Base-by-base conservation (phyloP, 805 yeast species). In the Cyberlindnera suaveolens region DNA sequence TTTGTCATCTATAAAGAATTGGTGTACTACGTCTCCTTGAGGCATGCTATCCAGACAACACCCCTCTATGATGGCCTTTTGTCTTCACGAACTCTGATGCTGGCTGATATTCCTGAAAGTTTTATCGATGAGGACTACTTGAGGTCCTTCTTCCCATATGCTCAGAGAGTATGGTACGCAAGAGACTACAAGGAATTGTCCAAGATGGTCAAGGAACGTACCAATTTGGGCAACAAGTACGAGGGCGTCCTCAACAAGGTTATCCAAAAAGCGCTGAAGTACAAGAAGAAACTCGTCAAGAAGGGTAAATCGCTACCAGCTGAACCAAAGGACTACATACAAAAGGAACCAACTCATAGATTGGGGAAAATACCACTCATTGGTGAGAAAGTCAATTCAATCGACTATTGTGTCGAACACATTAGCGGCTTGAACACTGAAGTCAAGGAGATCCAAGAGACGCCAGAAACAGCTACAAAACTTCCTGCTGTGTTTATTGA, bases 301-400 rank as follows among this genome's bases (percentile, higher is more conserved):
- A 82, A 83, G 61, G 68, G 71, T 31, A 68, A 74, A 54, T 71
- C 74, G 11, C 58, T 68, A 17, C 60, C 84, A 17, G 72, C 70
- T 48, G 81, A 84, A 4, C 73, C 68, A 41, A 71, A 80, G 56
- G 81, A 74, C 47, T 88, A 85, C 61, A 78, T 88, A 48, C 73
- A 84, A 64, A 89, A 88, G 69, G 76, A 91, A 53, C 97, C 97
- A 38, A 82, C 86, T 30, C 91, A 87, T 64, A 77, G 77, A 50
- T 72, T 88, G 54, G 78, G 78, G 43, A 59, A 62, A 45, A 77
- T 76, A 56, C 79, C 78, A 44, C 64, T 85, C 45, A 71, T 82
- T 53, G 95, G 96, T 46, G 65, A 85, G 65, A 90, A 90, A 66
- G 96, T 90, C 43, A 82, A 83, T 55, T 84, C 96, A 30, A 75